These are phyloP conservation scores for Phialophora tarda DNA, from an alignment of 2,329 filamentous ascomycete species.

Conservation along the genomic window DNA sequence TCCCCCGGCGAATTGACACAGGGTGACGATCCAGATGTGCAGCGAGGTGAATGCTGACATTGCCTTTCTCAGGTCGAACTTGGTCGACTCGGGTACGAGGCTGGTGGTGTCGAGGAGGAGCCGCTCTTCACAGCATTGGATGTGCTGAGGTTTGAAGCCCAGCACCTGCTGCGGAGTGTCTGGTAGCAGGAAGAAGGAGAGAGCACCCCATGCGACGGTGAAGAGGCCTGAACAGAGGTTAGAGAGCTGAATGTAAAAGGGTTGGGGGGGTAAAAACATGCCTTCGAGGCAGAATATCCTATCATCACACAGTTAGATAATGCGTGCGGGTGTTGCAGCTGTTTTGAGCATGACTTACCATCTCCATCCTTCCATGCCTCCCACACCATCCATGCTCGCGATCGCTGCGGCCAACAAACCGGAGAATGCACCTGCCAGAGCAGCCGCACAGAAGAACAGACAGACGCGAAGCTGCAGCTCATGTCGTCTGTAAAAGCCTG, in stretches of 20 bases:
- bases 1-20: not conserved
- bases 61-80: not conserved
- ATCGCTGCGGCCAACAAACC: conserved; percentile 52
- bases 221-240: not conserved
- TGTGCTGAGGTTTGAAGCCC: not conserved
- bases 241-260: too few relatives aligned
- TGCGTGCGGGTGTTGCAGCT: too few relatives aligned
- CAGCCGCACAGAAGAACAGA: conserved; percentile 71
- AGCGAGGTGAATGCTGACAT: not conserved
- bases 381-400: conserved; percentile 56
- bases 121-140: conserved; percentile 2
- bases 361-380: conserved; percentile 61
- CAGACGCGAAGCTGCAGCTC: conserved; percentile 69
- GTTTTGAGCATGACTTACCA: conserved; percentile 41
- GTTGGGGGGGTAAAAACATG: not conserved
- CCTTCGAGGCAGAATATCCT: conserved; percentile 37
- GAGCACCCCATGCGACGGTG: not conserved
- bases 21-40: not conserved
- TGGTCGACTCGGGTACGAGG: not conserved
- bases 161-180: not conserved
- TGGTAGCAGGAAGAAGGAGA: conserved; percentile 1
- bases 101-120: not conserved
- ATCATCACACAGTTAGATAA: too few relatives aligned
- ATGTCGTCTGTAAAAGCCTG: conserved; percentile 64
- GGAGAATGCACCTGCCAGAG: conserved; percentile 68